phyloP scores from a whole-genome alignment of 441 rosid species.

The Erodium chrysanthum region DNA sequence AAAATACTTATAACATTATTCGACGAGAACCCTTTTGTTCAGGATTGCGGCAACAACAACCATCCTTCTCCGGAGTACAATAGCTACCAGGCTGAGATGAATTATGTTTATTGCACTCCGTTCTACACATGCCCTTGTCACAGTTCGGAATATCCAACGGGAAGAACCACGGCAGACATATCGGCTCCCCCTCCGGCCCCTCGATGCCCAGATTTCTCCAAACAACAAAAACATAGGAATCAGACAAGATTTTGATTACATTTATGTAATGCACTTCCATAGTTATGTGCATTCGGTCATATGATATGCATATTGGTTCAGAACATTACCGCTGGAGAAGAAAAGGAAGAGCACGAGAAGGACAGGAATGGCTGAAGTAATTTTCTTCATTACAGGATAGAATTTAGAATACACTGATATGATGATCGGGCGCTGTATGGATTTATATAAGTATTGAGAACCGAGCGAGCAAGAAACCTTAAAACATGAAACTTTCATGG shows the following conservation, averaged over 20 bases:
- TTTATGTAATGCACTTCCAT: no score
- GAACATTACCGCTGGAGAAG: background rate
- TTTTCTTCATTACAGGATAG: background rate
- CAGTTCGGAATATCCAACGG: background rate
- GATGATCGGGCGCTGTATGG: no score
- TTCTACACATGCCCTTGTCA: background rate
- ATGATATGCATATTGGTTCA: background rate
- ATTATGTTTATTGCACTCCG: background rate
- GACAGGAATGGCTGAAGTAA: background rate
- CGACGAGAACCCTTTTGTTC: no score
- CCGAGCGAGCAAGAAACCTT: background rate
- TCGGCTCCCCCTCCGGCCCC: background rate
- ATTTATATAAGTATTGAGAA: background rate
- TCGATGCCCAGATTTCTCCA: background rate
- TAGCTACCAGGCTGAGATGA: background rate
- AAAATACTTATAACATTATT: no score
- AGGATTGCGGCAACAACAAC: background rate
- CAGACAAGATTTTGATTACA: background rate
- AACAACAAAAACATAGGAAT: background rate
- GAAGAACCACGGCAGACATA: background rate
- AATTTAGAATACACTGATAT: no score
- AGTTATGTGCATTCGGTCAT: background rate
- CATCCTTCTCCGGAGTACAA: background rate
- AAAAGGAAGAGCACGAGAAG: background rate
- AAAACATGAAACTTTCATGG: background rate